These are phyloP conservation scores for Naegleria fowleri DNA, from an alignment of 208 protist species.

Conservation along the genomic window DNA sequence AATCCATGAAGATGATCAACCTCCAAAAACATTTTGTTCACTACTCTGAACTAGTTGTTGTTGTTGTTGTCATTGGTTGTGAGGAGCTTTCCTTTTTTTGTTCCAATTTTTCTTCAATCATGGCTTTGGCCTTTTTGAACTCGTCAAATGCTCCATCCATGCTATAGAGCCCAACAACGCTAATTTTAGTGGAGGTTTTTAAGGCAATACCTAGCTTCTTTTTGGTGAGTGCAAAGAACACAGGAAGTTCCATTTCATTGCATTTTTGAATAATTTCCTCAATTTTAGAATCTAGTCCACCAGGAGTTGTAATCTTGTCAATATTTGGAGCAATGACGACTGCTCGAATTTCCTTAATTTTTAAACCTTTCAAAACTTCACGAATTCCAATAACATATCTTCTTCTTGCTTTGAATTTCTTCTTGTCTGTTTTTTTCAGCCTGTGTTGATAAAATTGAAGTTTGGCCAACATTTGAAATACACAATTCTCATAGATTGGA, in stretches of 20 bases:
- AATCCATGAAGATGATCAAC: too few relatives aligned
- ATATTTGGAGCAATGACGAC: constrained; percentile 22
- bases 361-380: neutral
- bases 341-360: neutral
- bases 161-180: neutral
- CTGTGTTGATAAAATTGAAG: neutral
- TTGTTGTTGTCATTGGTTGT: too few relatives aligned
- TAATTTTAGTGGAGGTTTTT: neutral
- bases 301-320: neutral
- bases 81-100: neutral
- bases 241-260: neutral
- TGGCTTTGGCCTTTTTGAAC: neutral
- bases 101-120: neutral
- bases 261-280: neutral
- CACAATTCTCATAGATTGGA: neutral
- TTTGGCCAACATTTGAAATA: neutral
- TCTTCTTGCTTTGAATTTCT: constrained; percentile 2
- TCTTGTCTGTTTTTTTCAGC: neutral
- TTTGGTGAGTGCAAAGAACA: neutral
- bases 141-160: constrained; percentile 16
- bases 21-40: too few relatives aligned
- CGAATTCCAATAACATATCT: constrained; percentile 16
- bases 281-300: neutral
- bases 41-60: too few relatives aligned
- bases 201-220: neutral